These are phyloP conservation scores for Aureobasidium sp. DNA, from an alignment of 2,329 filamentous ascomycete species.

Conservation along the genomic window DNA sequence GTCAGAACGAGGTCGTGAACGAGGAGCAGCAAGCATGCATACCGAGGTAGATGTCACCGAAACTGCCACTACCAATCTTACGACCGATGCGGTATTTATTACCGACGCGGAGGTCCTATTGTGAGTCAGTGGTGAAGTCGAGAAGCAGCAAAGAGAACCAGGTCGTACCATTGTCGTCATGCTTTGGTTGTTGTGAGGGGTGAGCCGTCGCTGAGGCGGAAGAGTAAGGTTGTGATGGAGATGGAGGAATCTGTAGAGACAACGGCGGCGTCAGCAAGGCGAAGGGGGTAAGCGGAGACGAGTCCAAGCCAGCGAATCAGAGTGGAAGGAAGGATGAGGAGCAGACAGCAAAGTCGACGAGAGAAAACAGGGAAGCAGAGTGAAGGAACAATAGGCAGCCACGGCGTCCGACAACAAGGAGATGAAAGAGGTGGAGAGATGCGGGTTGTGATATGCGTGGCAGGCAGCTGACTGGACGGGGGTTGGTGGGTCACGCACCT, in stretches of 20 bases:
- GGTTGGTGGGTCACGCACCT: slow-evolving; percentile 12
- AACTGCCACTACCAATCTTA: slow-evolving; percentile 96
- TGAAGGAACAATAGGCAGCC: slow-evolving; percentile 8
- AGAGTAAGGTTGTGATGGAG: slow-evolving; percentile 20
- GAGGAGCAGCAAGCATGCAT: slow-evolving; percentile 24
- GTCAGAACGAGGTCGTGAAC: neutral
- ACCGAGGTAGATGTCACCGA: slow-evolving; percentile 96
- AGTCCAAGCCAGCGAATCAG: slow-evolving; percentile 6
- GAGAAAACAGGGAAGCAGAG: neutral
- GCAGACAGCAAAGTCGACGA: neutral
- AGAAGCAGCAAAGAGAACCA: slow-evolving; percentile 25
- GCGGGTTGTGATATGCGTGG: slow-evolving; percentile 6
- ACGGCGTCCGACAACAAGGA: neutral
- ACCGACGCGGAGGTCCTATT: slow-evolving; percentile 92
- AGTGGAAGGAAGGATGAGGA: neutral
- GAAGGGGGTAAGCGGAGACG: slow-evolving; percentile 2
- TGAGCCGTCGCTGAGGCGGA: slow-evolving; percentile 20
- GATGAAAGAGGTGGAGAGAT: neutral
- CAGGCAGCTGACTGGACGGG: slow-evolving; percentile 9
- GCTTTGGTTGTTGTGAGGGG: slow-evolving; percentile 23
- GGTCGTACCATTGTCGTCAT: slow-evolving; percentile 57
- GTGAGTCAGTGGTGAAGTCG: slow-evolving; percentile 26
- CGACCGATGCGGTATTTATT: slow-evolving; percentile 99
- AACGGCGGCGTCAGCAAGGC: slow-evolving; percentile 16
- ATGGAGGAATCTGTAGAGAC: slow-evolving; percentile 10